A percentile compares a stretch with the other conserved stretches of the same genome.
These are phyloP conservation scores for Thermomyces lanuginosus DNA, from an alignment of 2,329 filamentous ascomycete genomes.

Conservation along the genomic window DNA sequence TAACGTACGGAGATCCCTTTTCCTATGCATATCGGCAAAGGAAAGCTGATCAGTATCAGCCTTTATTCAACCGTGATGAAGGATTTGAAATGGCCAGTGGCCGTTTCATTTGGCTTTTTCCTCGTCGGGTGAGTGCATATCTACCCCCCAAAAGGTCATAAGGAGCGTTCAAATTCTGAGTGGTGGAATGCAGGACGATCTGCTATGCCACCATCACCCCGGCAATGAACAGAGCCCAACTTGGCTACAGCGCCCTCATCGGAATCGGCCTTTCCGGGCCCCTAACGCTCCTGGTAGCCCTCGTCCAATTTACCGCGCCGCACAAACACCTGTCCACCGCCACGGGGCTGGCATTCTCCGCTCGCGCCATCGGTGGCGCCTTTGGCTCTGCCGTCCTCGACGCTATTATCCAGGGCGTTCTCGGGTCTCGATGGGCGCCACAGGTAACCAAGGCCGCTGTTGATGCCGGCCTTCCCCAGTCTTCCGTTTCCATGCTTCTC, in stretches of 20 bases:
- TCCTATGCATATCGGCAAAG: neutral
- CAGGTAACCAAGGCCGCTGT: constrained; percentile 28
- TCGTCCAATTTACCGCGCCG: constrained; percentile 38
- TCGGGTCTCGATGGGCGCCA: constrained; percentile 25
- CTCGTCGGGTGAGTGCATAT: constrained; percentile 1
- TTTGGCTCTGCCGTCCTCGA: constrained; percentile 38
- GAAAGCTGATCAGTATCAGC: neutral
- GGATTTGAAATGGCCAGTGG: constrained; percentile 3
- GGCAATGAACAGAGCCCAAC: constrained; percentile 2
- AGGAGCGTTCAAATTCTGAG: neutral
- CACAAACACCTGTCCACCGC: constrained; percentile 38
- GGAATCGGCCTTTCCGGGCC: constrained; percentile 36
- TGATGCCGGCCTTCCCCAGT: neutral
- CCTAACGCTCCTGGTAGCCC: constrained; percentile 34
- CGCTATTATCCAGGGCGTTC: constrained; percentile 35
- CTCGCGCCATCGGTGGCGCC: constrained; percentile 37
- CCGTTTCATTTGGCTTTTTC: constrained; percentile 2
- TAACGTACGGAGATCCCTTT: constrained; percentile 2
- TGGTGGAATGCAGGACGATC: neutral
- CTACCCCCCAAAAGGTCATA: neutral
- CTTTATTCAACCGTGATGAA: constrained; percentile 1
- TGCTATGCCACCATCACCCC: constrained; percentile 3
- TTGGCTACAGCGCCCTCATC: constrained; percentile 1
- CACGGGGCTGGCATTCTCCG: constrained; percentile 38
- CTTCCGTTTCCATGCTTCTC: neutral